These are phyloP conservation scores for Salmacisia buchloeana DNA, from an alignment of 1,284 basidiomycete genomes.

Conservation along the genomic window DNA sequence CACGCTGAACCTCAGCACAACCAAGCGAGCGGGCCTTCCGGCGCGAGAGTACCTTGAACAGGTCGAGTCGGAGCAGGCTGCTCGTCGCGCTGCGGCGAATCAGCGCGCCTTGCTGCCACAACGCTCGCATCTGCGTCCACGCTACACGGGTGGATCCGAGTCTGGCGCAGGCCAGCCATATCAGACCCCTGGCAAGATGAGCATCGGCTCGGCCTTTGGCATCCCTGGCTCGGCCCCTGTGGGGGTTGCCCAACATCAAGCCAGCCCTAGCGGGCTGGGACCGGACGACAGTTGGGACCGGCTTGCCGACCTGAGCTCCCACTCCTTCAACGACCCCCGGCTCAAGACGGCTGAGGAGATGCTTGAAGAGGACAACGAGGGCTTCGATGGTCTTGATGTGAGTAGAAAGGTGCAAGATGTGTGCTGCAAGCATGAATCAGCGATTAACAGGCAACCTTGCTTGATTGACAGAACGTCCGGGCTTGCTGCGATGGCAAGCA, in stretches of 20 bases:
- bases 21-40: conserved; percentile 9
- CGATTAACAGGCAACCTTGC: background rate
- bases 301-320: background rate
- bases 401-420: conserved; percentile 63
- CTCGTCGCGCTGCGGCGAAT: background rate
- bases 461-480: conserved; percentile 24
- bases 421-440: conserved; percentile 5
- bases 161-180: background rate
- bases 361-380: conserved; percentile 67
- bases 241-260: background rate
- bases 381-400: conserved; percentile 78
- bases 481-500: conserved; percentile 92
- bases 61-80: conserved; percentile 5
- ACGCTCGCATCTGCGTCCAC: conserved; percentile 6
- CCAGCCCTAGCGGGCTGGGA: too few species aligned
- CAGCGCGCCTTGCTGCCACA: background rate
- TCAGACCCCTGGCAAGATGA: conserved; percentile 3
- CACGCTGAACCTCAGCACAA: conserved; percentile 6
- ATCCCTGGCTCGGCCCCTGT: background rate
- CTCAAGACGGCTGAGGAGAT: conserved; percentile 45
- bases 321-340: conserved; percentile 22
- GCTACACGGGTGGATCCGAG: background rate
- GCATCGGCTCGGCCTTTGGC: background rate
- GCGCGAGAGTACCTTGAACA: conserved; percentile 8
- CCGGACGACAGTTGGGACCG: background rate